These are phyloP conservation scores for Penicillium sp. DNA, from an alignment of 2,329 filamentous ascomycete species.

Conservation along the genomic window DNA sequence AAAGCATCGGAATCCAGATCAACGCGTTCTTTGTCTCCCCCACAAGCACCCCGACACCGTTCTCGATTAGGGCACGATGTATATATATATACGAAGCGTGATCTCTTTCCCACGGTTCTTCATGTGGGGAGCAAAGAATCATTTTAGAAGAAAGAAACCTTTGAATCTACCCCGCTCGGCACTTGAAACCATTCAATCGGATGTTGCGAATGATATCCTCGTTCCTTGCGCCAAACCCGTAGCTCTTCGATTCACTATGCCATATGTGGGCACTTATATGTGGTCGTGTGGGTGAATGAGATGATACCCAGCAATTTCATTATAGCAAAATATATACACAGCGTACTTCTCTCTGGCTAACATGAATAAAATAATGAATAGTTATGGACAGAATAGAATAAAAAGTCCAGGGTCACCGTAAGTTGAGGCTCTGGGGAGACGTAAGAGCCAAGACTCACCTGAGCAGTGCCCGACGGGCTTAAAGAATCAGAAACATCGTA, in stretches of 20 bases:
- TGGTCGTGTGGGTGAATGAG: no score
- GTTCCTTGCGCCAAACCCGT: background rate
- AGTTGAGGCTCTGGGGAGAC: background rate
- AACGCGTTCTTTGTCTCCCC: background rate
- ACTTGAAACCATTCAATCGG: conserved; percentile 3
- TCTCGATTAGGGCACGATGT: background rate
- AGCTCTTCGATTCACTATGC: background rate
- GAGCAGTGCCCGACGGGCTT: background rate
- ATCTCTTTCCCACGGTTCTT: background rate
- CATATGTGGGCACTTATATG: no score
- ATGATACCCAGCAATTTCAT: no score
- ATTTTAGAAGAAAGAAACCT: background rate
- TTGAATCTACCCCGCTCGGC: background rate
- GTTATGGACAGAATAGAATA: background rate
- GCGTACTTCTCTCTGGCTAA: background rate
- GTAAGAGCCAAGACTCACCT: background rate
- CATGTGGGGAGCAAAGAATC: background rate
- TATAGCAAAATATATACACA: no score
- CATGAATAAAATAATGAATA: background rate
- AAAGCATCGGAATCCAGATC: background rate
- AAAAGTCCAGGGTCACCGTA: background rate
- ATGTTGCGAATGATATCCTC: background rate
- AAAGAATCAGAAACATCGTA: background rate
- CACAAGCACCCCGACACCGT: background rate
- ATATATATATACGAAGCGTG: background rate